Conservation (phyloP, 1,284 basidiomycete genomes). For the Heliocybe sulcata region DNA sequence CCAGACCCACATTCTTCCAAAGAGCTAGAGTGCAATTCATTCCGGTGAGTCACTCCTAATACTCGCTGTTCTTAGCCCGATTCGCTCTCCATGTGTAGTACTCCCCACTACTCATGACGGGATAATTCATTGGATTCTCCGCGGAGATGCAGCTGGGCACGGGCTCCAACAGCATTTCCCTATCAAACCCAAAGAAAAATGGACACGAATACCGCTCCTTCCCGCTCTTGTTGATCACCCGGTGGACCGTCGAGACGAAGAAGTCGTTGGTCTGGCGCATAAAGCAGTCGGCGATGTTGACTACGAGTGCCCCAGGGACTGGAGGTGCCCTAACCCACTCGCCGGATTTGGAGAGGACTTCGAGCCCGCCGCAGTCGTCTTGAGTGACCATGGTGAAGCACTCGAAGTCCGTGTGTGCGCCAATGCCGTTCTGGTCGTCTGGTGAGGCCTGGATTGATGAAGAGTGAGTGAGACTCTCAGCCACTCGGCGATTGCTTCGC, state of each 20-base stretch:
- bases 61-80: background rate
- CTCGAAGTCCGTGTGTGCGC: constrained; percentile 78
- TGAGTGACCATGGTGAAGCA: constrained; percentile 87
- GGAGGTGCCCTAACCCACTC: constrained; percentile 51
- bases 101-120: constrained; percentile 64
- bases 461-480: background rate
- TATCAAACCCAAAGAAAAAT: constrained; percentile 71
- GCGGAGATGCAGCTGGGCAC: constrained; percentile 66
- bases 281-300: constrained; percentile 35
- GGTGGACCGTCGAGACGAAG: constrained; percentile 82
- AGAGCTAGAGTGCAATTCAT: no score
- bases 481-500: background rate
- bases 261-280: constrained; percentile 55
- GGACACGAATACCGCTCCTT: constrained; percentile 75
- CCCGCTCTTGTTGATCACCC: constrained; percentile 72
- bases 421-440: constrained; percentile 70
- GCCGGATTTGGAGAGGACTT: constrained; percentile 45
- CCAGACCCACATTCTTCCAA: no score
- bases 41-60: no score
- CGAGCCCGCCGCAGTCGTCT: constrained; percentile 47
- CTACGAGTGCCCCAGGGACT: constrained; percentile 48
- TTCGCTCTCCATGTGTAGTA: constrained; percentile 50
- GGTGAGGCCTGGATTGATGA: constrained; percentile 33
- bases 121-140: constrained; percentile 60
- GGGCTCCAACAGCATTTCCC: no score